Percentiles rank a stretch among this genome's conserved stretches.
phyloP scores from a whole-genome alignment of 371 early-diverging fungal species.

The Mucor indicus region DNA sequence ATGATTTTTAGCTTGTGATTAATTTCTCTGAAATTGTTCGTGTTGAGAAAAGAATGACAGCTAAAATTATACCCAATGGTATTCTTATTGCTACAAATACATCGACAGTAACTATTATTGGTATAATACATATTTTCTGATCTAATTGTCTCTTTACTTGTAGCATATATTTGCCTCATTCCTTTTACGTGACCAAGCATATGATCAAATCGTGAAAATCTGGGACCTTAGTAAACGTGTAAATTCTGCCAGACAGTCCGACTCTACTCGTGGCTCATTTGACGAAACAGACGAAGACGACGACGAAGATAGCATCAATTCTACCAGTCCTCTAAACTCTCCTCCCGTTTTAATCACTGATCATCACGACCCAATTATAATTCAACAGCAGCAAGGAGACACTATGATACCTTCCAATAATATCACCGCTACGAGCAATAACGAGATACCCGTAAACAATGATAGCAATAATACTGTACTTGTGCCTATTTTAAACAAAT shows the following conservation, averaged over 20 bases:
- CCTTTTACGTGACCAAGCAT: slow-evolving; percentile 75
- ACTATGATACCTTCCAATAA: no score
- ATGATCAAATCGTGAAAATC: slow-evolving; percentile 63
- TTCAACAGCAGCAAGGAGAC: no score
- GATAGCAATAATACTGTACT: slow-evolving; percentile 3
- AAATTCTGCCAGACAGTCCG: slow-evolving; percentile 4
- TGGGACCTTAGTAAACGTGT: slow-evolving; percentile 49
- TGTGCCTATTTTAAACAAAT: no score
- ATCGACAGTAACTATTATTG: slow-evolving; percentile 41
- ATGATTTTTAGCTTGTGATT: slow-evolving; percentile 63
- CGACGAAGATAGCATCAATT: background rate
- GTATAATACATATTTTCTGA: background rate
- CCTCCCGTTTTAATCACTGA: no score
- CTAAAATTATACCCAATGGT: slow-evolving; percentile 84
- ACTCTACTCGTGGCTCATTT: background rate
- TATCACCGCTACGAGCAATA: background rate
- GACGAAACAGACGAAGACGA: background rate
- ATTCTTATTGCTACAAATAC: slow-evolving; percentile 75
- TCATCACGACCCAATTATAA: no score
- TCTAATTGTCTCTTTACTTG: background rate
- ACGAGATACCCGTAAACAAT: slow-evolving; percentile 2
- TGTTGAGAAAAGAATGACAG: slow-evolving; percentile 80
- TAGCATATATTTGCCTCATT: slow-evolving; percentile 80
- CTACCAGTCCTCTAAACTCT: no score
- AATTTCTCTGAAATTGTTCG: slow-evolving; percentile 76